Conservation (phyloP, 2,329 filamentous ascomycete species). For the Sarocladium oryzae region DNA sequence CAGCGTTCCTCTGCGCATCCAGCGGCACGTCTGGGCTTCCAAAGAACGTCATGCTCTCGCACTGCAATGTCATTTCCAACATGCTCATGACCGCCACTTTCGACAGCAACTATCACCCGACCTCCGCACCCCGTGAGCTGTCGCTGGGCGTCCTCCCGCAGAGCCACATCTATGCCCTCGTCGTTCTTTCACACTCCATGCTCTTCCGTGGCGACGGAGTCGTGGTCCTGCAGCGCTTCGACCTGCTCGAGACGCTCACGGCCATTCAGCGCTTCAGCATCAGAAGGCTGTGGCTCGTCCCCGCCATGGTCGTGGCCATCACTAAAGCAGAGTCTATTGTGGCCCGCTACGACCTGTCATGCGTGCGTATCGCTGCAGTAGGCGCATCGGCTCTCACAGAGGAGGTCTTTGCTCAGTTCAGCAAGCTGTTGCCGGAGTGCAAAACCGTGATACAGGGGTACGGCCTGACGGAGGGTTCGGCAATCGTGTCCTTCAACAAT, state of each 20-base stretch:
- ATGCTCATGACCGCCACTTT: slow-evolving; percentile 1
- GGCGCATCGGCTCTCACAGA: no score
- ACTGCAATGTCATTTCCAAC: slow-evolving; percentile 11
- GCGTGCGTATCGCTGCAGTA: no score
- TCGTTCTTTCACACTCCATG: neutral
- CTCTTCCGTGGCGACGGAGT: neutral
- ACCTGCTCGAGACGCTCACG: neutral
- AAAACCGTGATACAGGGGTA: no score
- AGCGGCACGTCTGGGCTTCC: slow-evolving; percentile 6
- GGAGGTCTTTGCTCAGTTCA: no score
- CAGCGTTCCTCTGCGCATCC: neutral
- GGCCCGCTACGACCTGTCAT: no score
- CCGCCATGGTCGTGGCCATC: no score
- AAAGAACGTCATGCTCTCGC: slow-evolving; percentile 9
- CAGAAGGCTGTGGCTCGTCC: no score
- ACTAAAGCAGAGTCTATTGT: no score
- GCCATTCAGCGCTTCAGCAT: neutral
- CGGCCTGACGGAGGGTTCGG: no score
- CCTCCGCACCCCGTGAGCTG: no score
- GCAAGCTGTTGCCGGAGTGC: no score
- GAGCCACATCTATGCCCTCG: slow-evolving; percentile 6
- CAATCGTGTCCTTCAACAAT: no score
- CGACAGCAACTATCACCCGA: neutral
- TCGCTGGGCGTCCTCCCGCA: slow-evolving; percentile 9
- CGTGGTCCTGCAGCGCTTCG: neutral